Evolutionary conservation across 805 yeast species (phyloP).

Genomic region (Yarrowia deformans): DNA sequence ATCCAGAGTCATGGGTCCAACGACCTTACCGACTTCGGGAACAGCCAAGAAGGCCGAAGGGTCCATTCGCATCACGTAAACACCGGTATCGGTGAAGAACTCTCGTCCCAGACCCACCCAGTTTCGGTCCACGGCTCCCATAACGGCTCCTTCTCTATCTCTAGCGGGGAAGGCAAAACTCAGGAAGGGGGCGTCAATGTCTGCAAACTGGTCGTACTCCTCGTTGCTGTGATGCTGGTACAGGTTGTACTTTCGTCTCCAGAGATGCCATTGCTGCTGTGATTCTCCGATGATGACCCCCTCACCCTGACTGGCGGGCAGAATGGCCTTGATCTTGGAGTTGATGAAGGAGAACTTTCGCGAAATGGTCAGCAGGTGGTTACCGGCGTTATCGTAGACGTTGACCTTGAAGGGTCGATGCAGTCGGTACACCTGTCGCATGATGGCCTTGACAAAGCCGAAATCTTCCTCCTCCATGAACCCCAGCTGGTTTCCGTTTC

Average conservation of each 20-base stretch:
- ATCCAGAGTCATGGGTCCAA: constrained; percentile 64
- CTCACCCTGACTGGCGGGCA: constrained; percentile 60
- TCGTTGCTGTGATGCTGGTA: constrained; percentile 56
- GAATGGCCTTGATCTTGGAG: constrained; percentile 77
- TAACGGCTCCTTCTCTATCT: constrained; percentile 63
- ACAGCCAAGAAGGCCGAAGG: constrained; percentile 66
- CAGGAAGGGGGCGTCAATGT: constrained; percentile 83
- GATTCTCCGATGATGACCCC: constrained; percentile 77
- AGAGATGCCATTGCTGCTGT: constrained; percentile 91
- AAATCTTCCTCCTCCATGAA: constrained; percentile 82
- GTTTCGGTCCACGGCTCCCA: constrained; percentile 85
- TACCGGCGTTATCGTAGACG: constrained; percentile 50
- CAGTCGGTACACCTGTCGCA: constrained; percentile 80
- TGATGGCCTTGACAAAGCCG: constrained; percentile 69
- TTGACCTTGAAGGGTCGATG: constrained; percentile 73
- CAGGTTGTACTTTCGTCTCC: constrained; percentile 88
- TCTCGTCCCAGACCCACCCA: constrained; percentile 97
- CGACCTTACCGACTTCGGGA: constrained; percentile 57
- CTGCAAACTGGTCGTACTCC: constrained; percentile 79
- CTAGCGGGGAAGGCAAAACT: constrained; percentile 84
- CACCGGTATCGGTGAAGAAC: constrained; percentile 92
- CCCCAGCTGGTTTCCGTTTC: constrained; percentile 77
- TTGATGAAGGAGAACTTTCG: constrained; percentile 90
- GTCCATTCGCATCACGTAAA: constrained; percentile 85
- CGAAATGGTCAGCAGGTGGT: constrained; percentile 58